Conservation (phyloP, 768 basidiomycete genomes). For the Lentinula aciculospora region DNA sequence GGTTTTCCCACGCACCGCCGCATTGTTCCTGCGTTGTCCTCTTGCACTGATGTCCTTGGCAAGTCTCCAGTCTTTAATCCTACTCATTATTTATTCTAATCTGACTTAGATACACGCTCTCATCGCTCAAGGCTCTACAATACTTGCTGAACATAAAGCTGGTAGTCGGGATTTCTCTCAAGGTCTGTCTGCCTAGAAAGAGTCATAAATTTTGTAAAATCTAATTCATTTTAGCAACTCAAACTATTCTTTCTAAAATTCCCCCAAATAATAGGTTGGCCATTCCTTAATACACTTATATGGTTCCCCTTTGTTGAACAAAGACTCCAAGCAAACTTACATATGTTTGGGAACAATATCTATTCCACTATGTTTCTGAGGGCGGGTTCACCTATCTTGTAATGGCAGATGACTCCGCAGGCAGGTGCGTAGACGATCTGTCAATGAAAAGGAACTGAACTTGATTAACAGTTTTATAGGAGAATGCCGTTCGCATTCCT, state of each 20-base stretch:
- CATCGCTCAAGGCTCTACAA: conserved; percentile 69
- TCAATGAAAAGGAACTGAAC: background rate
- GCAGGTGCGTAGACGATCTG: conserved; percentile 48
- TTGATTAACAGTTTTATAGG: conserved; percentile 29
- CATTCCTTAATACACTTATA: conserved; percentile 22
- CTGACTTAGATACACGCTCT: conserved; percentile 74
- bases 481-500: conserved; percentile 95
- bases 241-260: conserved; percentile 91
- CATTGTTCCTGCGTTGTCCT: background rate
- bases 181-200: conserved; percentile 46
- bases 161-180: conserved; percentile 85
- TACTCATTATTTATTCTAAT: background rate
- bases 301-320: background rate
- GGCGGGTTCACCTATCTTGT: conserved; percentile 84
- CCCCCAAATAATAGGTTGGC: conserved; percentile 77
- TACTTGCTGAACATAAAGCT: conserved; percentile 84
- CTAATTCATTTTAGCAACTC: conserved; percentile 47
- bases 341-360: conserved; percentile 89
- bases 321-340: conserved; percentile 55
- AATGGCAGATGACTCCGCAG: conserved; percentile 91
- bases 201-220: background rate
- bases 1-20: background rate
- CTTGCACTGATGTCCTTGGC: background rate
- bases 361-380: conserved; percentile 92
- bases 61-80: background rate